Evolutionary conservation across 2,329 filamentous ascomycete species (phyloP).

Genomic region (Aquanectria penicillioides): DNA sequence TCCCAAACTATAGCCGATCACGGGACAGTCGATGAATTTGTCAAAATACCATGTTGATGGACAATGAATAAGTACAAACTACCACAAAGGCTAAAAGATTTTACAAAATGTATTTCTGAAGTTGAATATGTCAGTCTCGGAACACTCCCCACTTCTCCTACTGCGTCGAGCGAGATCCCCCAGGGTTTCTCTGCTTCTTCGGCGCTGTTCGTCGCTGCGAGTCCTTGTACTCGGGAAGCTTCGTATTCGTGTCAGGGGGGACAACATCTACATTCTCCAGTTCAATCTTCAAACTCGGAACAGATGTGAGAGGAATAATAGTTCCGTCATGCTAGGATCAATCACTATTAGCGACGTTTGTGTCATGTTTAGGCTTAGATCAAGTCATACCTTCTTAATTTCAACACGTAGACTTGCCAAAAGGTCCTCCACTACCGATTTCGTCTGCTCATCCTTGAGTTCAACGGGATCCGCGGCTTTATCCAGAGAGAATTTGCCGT

Average conservation of each 20-base stretch:
- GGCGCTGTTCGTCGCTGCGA: constrained; percentile 8
- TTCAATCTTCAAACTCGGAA: constrained; percentile 49
- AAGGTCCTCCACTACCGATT: constrained; percentile 39
- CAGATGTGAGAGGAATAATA: constrained; percentile 31
- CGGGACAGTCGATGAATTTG: too few species aligned
- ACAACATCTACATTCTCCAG: constrained; percentile 45
- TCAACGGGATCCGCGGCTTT: constrained; percentile 71
- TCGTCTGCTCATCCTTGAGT: constrained; percentile 52
- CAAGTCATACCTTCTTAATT: constrained; percentile 44
- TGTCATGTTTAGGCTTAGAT: not conserved
- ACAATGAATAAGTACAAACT: too few species aligned
- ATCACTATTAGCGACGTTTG: not conserved
- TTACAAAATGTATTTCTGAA: too few species aligned
- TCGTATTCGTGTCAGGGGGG: constrained; percentile 23
- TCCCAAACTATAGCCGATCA: too few species aligned
- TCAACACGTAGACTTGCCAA: constrained; percentile 44
- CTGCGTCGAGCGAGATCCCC: too few species aligned
- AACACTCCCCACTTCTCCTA: too few species aligned
- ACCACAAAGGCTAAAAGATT: too few species aligned
- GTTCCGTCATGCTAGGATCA: constrained; percentile 45
- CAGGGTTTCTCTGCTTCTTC: constrained; percentile 21
- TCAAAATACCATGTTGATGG: too few species aligned
- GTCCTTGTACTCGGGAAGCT: constrained; percentile 39
- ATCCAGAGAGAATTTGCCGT: constrained; percentile 52
- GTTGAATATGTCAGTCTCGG: too few species aligned